phyloP scores from a whole-genome alignment of 495 filamentous ascomycete genomes.

The Aspergillus nidulans region DNA sequence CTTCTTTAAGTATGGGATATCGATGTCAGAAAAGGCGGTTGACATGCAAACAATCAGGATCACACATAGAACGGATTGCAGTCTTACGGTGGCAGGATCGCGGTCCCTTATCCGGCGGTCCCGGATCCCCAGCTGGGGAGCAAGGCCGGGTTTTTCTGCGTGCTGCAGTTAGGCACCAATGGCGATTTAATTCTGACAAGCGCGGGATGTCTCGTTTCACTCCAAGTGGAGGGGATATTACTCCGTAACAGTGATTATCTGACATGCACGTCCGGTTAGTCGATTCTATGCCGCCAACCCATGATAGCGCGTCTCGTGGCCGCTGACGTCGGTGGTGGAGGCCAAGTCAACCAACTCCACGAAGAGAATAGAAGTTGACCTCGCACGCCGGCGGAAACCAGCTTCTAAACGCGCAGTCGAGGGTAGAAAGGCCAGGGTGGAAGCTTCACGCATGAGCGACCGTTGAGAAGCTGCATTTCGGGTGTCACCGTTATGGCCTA shows the following conservation, averaged over 20 bases:
- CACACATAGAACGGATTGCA: no score
- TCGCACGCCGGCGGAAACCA: neutral
- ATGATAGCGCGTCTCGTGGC: constrained; percentile 3
- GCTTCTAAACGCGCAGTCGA: neutral
- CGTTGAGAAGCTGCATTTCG: neutral
- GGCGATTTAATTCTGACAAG: neutral
- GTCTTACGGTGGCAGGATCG: neutral
- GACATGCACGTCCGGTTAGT: neutral
- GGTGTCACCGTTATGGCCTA: no score
- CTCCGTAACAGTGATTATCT: neutral
- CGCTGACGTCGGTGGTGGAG: constrained; percentile 16
- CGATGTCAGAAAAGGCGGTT: neutral
- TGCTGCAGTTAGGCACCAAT: neutral
- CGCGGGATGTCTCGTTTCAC: neutral
- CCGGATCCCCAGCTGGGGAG: no score
- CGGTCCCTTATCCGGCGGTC: neutral
- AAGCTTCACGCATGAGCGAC: neutral
- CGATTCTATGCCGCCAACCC: neutral
- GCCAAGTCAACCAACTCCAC: neutral
- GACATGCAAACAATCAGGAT: neutral
- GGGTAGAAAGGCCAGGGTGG: neutral
- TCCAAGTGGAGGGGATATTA: neutral
- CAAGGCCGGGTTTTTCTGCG: neutral
- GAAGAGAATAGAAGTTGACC: neutral
- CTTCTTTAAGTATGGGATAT: neutral